Conservation (phyloP, 768 basidiomycete genomes). For the Auriculariales sp. region DNA sequence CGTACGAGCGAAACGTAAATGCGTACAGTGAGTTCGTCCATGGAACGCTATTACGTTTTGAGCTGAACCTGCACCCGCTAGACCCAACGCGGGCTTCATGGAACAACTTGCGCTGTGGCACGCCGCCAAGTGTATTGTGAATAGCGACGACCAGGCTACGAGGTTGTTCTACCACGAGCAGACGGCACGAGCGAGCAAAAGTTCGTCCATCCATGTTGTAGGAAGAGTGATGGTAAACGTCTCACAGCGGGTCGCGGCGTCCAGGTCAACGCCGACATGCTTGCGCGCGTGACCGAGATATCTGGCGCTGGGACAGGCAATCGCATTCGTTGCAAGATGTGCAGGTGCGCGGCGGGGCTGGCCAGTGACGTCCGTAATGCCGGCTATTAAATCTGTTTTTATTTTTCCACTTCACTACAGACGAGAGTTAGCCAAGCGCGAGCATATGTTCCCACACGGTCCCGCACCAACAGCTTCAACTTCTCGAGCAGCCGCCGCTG, state of each 20-base stretch:
- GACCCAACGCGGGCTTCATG: constrained; percentile 79
- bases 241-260: constrained; percentile 53
- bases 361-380: background rate
- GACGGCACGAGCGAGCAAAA: constrained; percentile 29
- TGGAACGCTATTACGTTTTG: background rate
- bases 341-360: constrained; percentile 38
- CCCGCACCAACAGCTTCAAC: constrained; percentile 11
- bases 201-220: background rate
- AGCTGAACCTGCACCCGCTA: constrained; percentile 15
- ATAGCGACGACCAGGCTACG: constrained; percentile 25
- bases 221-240: background rate
- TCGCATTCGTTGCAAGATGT: constrained; percentile 85
- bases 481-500: background rate
- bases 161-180: constrained; percentile 66
- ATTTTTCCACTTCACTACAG: constrained; percentile 19
- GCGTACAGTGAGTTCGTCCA: constrained; percentile 42
- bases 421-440: constrained; percentile 75
- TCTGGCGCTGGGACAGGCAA: constrained; percentile 30
- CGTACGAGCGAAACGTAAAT: constrained; percentile 50
- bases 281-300: constrained; percentile 56
- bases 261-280: constrained; percentile 50
- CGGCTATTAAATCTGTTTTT: too few species aligned
- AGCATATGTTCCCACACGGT: constrained; percentile 87
- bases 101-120: constrained; percentile 72
- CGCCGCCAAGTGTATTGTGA: constrained; percentile 49